phyloP scores from a whole-genome alignment of 306 rosid species.

The Pterocarpus santalinus region DNA sequence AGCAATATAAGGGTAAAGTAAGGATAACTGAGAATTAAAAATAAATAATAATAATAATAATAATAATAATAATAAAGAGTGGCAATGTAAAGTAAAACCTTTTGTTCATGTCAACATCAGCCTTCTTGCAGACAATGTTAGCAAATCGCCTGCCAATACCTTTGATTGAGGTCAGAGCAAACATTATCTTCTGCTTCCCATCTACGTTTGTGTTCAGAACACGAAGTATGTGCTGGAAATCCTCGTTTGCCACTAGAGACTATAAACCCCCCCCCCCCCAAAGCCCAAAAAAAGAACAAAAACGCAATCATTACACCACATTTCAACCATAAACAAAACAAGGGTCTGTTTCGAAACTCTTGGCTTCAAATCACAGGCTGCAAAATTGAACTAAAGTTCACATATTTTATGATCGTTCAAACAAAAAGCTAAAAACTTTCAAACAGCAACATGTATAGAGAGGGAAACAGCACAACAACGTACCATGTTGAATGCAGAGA shows the following conservation, averaged over 20 bases:
- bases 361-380: conserved; percentile 16
- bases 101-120: conserved; percentile 68
- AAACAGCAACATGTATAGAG: neutral
- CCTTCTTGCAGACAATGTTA: conserved; percentile 61
- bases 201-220: conserved; percentile 65
- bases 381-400: neutral
- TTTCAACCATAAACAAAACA: neutral
- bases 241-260: conserved; percentile 68
- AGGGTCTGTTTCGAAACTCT: neutral
- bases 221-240: conserved; percentile 68
- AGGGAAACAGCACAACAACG: neutral
- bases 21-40: no score
- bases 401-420: conserved; percentile 4
- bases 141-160: conserved; percentile 65
- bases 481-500: conserved; percentile 39
- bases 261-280: neutral
- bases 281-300: neutral
- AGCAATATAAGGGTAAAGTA: no score
- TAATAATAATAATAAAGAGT: neutral
- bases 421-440: neutral
- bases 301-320: neutral
- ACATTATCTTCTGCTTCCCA: conserved; percentile 68
- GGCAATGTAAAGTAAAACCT: conserved; percentile 25
- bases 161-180: conserved; percentile 65
- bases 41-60: no score